Base-by-base conservation (phyloP, 768 basidiomycete genomes). In the Suillus variegatus region DNA sequence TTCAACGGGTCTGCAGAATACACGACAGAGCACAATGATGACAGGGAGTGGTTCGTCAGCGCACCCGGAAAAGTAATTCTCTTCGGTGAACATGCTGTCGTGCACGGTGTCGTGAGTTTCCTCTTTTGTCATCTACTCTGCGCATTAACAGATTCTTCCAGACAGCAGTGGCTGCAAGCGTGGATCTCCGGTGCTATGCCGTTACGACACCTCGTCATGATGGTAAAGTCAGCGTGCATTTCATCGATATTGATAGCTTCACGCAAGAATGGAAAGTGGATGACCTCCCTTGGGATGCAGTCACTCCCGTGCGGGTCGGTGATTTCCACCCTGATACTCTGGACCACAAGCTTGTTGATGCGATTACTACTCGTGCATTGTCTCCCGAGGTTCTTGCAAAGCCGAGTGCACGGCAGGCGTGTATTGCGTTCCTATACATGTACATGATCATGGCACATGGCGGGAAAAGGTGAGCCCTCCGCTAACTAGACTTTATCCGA, bases 41-140 rank as follows among this genome's bases (percentile, higher is more conserved):
- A 85, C 60, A 76, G 80, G 47, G 90, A 92, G 73, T 93, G 93
- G 89, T 84, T 97, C 61, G 90, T 98, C 65, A 95, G 94, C 64
- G 95, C 97, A 3, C 97, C 97, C 9, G 97, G 97, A 32, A 99
- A 99, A 75, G 93, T 99, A 65, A 99, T 99, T 69, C 77, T 99
- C 67, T 99, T 99, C 69, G 97, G 97, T 57, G 97, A 99, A 79
- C 97, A 99, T 77, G 97, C 97, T 20, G 97, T 99, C 60, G 97
- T 99, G 22, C 91, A 99, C 75, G 97, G 97, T 62, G 91, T 95
- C 60, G 95, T 95, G 74, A 84, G 93, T 88, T 41, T 68, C 18
- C 64, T 68, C 70, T 9, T 66, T 36, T 32, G 57, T 56, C 41
- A 36, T 43, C 52, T 54, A 16, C 47, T 63, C 28, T 68, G 41